Conservation (phyloP, 495 filamentous ascomycete genomes). For the Aspergillus cavernicola region DNA sequence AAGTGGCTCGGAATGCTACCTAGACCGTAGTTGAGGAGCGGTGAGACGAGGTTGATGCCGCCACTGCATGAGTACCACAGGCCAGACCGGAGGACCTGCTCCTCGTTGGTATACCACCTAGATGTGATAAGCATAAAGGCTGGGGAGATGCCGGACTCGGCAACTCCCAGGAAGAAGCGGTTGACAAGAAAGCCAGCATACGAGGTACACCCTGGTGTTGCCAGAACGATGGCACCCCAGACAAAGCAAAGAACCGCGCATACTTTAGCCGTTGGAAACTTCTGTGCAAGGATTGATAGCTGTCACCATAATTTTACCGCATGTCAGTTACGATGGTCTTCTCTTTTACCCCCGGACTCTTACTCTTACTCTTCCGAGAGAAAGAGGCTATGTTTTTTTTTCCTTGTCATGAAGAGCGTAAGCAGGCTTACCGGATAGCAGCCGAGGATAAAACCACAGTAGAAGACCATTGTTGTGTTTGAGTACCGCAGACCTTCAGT, state of each 20-base stretch:
- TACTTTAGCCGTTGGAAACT: conserved; percentile 11
- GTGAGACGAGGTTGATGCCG: conserved; percentile 11
- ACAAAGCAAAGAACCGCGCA: conserved; percentile 11
- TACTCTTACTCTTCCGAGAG: no score
- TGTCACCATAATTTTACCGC: no score
- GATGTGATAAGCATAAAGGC: conserved; percentile 15
- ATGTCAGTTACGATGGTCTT: no score
- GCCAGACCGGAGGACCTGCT: conserved; percentile 13
- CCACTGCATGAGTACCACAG: conserved; percentile 15
- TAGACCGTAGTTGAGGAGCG: conserved; percentile 5
- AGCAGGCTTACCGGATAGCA: conserved; percentile 5
- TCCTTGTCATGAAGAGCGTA: no score
- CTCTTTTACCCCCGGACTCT: no score
- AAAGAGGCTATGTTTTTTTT: no score
- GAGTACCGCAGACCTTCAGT: conserved; percentile 10
- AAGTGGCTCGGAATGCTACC: conserved; percentile 8
- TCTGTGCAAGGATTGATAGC: conserved; percentile 8
- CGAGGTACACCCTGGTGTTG: conserved; percentile 10
- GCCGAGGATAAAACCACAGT: conserved; percentile 12
- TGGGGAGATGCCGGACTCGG: conserved; percentile 11
- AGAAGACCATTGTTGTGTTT: conserved; percentile 10
- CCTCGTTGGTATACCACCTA: conserved; percentile 13
- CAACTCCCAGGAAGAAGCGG: conserved; percentile 9
- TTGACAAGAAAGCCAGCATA: conserved; percentile 13
- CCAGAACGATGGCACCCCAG: conserved; percentile 7